These are phyloP conservation scores for Starmerella vaccinii DNA, from an alignment of 805 yeast genomes.

Conservation along the genomic window DNA sequence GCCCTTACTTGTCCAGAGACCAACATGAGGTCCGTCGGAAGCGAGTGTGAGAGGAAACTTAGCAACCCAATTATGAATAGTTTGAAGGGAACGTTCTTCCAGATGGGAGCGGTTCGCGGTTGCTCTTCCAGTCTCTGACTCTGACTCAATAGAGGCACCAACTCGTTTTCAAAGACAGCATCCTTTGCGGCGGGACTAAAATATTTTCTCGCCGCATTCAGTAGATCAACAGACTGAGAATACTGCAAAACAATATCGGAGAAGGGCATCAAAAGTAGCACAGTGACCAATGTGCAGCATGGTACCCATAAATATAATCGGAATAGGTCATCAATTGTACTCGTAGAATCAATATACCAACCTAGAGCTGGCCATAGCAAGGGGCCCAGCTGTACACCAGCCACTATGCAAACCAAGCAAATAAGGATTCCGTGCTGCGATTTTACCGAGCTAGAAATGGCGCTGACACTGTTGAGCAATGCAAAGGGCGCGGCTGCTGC, in stretches of 20 bases:
- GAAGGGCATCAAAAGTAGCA: conserved; percentile 14
- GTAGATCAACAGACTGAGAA: not conserved
- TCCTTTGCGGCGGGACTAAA: not conserved
- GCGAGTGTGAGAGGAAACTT: conserved; percentile 7
- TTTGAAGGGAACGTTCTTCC: not conserved
- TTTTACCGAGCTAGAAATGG: not conserved
- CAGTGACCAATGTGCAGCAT: not conserved
- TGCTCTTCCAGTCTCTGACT: not conserved
- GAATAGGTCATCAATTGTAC: conserved; percentile 8
- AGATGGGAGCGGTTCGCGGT: not conserved
- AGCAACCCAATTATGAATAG: conserved; percentile 1
- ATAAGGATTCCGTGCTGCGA: not conserved
- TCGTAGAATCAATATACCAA: not conserved
- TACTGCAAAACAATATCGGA: not conserved
- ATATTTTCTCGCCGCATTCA: not conserved
- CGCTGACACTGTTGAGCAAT: conserved; percentile 8
- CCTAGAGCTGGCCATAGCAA: conserved; percentile 5
- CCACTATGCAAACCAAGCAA: conserved; percentile 1
- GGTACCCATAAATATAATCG: conserved; percentile 14
- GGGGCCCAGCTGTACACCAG: conserved; percentile 14
- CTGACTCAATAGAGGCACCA: not conserved
- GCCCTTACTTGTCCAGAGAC: not conserved
- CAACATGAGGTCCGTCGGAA: conserved; percentile 8
- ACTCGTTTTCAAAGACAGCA: not conserved
- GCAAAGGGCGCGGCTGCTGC: conserved; percentile 22